Base-by-base conservation (phyloP, 2,329 filamentous ascomycete genomes). In the Lasiodiplodia citricola region DNA sequence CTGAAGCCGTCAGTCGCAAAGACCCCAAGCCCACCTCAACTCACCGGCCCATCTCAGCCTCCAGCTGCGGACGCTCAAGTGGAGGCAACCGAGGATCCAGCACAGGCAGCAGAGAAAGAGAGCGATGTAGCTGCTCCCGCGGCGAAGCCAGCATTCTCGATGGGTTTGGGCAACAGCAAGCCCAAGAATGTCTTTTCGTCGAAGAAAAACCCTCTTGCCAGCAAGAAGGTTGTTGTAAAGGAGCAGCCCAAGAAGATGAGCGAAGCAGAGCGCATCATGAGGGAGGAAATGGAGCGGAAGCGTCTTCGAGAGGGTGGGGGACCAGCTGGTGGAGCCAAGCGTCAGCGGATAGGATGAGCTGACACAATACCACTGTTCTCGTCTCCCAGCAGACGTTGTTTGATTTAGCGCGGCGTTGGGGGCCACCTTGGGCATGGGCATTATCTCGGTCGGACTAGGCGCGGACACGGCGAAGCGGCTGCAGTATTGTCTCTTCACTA, bases 261-360 rank as follows among this genome's bases (percentile, higher is more conserved):
- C 74, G 93, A 96, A 76, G 91, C 90, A 3, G 93, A 95, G 80
- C 87, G 91, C 66, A 96, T 96, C 75, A 97, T 97, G 94, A 92
- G 91, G 79, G 91, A 80, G 69, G 78, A 80, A 67, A 72, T 82
- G 56, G 79, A 80, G 38, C 76, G 81, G n/a, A 80, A 80, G 60
- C 76, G 80, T 37, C 70, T 77, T 37, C 73, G 73, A 4, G 78
- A 79, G 38, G 51, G 28, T 16, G 67, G 60, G 28, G 51, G 56
- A n/a, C 37, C 13, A 14, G 23, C 44, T 14, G 50, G 37, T 14
- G 58, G 52, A 51, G 67, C 52, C 14, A 68, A 68, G 52, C 57
- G 67, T 41, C 67, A 68, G 60, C 38, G 58, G 28, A 35, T 65
- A 31, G 60, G 51, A 21, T 68, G 52, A 64, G 35, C 23, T 28